phyloP scores from a whole-genome alignment of 2,329 filamentous ascomycete species.

The Berkeleyomyces basicola region DNA sequence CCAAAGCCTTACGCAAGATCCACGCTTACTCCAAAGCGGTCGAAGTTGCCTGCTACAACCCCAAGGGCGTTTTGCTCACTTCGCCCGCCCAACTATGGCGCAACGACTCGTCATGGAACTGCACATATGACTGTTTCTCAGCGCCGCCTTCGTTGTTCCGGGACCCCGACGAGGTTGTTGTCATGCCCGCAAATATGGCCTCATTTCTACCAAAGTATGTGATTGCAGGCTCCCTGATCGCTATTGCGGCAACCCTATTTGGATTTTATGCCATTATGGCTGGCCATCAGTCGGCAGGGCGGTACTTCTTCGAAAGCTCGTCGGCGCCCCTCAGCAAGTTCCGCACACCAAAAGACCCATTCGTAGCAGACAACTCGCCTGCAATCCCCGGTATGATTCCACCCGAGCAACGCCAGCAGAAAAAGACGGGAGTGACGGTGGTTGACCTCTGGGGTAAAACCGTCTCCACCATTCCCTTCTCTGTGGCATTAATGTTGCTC shows the following conservation, averaged over 20 bases:
- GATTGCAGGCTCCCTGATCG: slow-evolving; percentile 8
- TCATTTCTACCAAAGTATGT: slow-evolving; percentile 12
- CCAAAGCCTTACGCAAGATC: slow-evolving; percentile 11
- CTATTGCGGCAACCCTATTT: slow-evolving; percentile 6
- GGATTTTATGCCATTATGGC: slow-evolving; percentile 12
- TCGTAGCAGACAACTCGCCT: slow-evolving; percentile 11
- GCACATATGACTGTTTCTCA: slow-evolving; percentile 11
- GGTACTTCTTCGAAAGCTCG: slow-evolving; percentile 9
- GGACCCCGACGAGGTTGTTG: slow-evolving; percentile 6
- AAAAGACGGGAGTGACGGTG: slow-evolving; percentile 1
- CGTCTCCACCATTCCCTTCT: slow-evolving; percentile 9
- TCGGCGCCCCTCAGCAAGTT: slow-evolving; percentile 9
- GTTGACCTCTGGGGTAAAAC: background rate
- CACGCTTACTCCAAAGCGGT: slow-evolving; percentile 11
- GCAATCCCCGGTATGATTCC: slow-evolving; percentile 12
- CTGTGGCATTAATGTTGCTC: slow-evolving; percentile 7
- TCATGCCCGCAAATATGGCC: slow-evolving; percentile 11
- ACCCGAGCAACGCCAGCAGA: slow-evolving; percentile 8
- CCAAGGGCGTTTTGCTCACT: slow-evolving; percentile 4
- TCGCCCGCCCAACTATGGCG: slow-evolving; percentile 13
- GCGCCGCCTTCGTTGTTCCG: slow-evolving; percentile 7
- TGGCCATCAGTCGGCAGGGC: slow-evolving; percentile 10
- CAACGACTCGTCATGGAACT: slow-evolving; percentile 13
- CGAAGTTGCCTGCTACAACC: slow-evolving; percentile 10
- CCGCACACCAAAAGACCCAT: slow-evolving; percentile 5